Evolutionary conservation across 2,329 filamentous ascomycete genomes (phyloP).

Genomic region (Aspergillus puulaauensis): DNA sequence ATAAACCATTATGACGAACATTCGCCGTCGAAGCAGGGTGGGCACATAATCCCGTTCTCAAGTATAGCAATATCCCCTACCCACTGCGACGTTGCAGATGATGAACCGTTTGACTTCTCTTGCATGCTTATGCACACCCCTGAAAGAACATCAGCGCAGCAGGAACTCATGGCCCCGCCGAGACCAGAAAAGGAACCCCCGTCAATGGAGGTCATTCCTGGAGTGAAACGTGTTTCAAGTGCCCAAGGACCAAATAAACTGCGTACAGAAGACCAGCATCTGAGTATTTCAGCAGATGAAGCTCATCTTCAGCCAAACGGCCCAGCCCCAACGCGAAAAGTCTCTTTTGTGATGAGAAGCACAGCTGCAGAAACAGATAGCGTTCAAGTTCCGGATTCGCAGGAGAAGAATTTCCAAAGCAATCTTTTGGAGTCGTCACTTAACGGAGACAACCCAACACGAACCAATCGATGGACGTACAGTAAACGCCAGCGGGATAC

Average conservation of each 20-base stretch:
- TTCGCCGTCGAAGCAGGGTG: not conserved
- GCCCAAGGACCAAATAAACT: not conserved
- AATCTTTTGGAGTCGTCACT: not conserved
- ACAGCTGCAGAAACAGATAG: not conserved
- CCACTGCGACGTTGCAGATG: slow-evolving; percentile 16
- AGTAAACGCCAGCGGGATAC: slow-evolving; percentile 14
- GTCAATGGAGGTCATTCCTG: not conserved
- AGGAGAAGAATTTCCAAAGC: not conserved
- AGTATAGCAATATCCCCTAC: slow-evolving; percentile 23
- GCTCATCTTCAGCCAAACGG: not conserved
- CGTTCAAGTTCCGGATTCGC: slow-evolving; percentile 5
- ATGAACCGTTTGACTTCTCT: slow-evolving; percentile 28
- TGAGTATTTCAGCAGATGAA: not conserved
- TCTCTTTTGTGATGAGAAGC: slow-evolving; percentile 22
- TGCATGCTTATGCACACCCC: slow-evolving; percentile 27
- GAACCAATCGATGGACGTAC: slow-evolving; percentile 20
- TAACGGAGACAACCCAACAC: slow-evolving; percentile 1
- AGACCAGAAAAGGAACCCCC: not conserved
- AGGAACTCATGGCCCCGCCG: not conserved
- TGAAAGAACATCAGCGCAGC: not conserved
- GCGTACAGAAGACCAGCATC: not conserved
- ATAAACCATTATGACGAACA: not conserved
- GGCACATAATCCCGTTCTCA: slow-evolving; percentile 35
- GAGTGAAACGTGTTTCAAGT: not conserved
- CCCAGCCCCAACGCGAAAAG: slow-evolving; percentile 21